Base-by-base conservation (phyloP, 805 yeast species). In the Blastobotrys peoriensis region DNA sequence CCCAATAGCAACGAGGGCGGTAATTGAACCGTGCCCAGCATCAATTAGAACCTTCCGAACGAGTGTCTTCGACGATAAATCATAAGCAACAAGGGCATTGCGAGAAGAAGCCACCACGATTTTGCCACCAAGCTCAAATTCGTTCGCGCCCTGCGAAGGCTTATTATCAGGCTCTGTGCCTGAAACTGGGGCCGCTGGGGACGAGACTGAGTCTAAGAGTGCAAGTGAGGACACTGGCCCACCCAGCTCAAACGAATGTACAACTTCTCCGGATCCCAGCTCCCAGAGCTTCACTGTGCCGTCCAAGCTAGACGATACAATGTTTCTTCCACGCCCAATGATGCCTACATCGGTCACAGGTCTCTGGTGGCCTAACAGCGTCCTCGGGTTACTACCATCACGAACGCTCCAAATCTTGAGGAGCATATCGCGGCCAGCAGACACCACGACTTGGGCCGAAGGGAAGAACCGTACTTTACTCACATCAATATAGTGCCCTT, bases 271-370 rank as follows among this genome's bases (percentile, higher is more conserved):
- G 1, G 72, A 55, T 0, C 84, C 81, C 58, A 86, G 76, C 53
- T 83, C 91, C 89, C 88, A 84, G 30, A 86, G 56, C 36, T 64
- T 68, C 1, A 81, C 66, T 0, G 74, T 56, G 0, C 86, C 86
- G 40, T 58, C 85, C 3, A 50, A 41, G 4, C 78, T 71, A 8
- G 79, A 65, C 4, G 82, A 72, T 16, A 82, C 49, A 47, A 86
- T 66, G 56, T 84, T 83, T 34, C 91, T 64, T 1, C 95, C 94
- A 15, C 75, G 64, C 0, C 79, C 88, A 16, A 84, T 63, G 49
- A 81, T 53, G 2, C 61, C 69, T 2, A 76, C 48, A 49, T 69
- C 81, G 2, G 76, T 73, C 9, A 81, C 65, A 10, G 70, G 62
- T 2, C 61, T 61, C 20, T 57, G 71, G 49, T 81, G 89, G 3